Evolutionary conservation across 495 filamentous ascomycete genomes (phyloP), one percentile per base, ranked within the genome.

Genomic region (Delitschia confertaspora): DNA sequence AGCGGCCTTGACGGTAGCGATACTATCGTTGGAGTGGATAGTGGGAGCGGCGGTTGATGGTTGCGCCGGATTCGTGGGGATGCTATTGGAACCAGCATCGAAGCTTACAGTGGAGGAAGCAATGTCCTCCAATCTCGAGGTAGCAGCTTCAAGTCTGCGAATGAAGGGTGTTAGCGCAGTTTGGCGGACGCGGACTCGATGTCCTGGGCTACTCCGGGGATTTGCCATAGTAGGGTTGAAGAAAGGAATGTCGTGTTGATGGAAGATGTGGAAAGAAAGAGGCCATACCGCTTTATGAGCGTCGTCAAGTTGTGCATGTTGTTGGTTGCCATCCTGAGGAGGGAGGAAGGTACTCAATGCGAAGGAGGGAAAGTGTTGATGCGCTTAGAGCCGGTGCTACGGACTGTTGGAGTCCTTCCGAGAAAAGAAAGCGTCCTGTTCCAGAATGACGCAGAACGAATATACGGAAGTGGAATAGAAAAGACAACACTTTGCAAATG

Each of bases 261-360:
- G 8, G 20, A 31, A 18, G 8, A 16, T 19, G 26, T 11, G 8
- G 25, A 42, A 30, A 49, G 25, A 42, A 30, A 49, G 33, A 10
- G 16, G 33, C 52, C 76, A 56, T 75, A 96, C 91, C 91, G 78
- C 76, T 98, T 98, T 72, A 98, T 95, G 54, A 98, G 75, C 40
- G 91, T 96, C 31, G 86, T 91, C 47, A 98, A 68, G 61, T 95
- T 95, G 71, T 96, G 80, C 84, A 96, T 94, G 57, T 86, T 82
- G 66, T 64, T 69, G 41, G 65, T 63, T 53, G 70, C 70, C 71
- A 76, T 78, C 24, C 7, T 46, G 40, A 31, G 35, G 42, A n/a
- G n/a, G n/a, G n/a, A n/a, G 44, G 38, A 13, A 39, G 44, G 21
- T 35, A 33, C 41, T 22, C 21, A 18, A 24, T 37, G 44, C 49